Evolutionary conservation across 1,284 basidiomycete species (phyloP).

Genomic region (Omphalotus olearius): DNA sequence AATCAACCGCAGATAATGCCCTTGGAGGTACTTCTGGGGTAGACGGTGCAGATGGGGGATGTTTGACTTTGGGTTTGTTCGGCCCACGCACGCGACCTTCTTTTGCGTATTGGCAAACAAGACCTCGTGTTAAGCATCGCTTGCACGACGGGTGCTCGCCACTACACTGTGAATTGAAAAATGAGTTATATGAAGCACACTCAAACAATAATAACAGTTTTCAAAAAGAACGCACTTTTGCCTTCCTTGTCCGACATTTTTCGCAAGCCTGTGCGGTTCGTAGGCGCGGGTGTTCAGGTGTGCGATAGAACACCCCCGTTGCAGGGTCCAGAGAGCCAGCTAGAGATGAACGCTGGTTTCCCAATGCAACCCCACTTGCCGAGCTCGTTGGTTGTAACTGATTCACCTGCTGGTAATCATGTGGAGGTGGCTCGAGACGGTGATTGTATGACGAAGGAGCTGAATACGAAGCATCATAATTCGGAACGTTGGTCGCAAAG

Average conservation of each 20-base stretch:
- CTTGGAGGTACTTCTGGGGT: neutral
- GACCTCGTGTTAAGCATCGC: slow-evolving; percentile 45
- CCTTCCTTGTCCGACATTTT: slow-evolving; percentile 58
- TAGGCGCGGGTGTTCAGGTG: slow-evolving; percentile 54
- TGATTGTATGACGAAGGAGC: neutral
- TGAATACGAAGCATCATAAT: neutral
- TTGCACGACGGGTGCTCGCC: slow-evolving; percentile 56
- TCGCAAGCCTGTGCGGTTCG: slow-evolving; percentile 62
- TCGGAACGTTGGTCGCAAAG: neutral
- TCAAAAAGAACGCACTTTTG: slow-evolving; percentile 56
- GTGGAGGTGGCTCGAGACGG: neutral
- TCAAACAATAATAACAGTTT: neutral
- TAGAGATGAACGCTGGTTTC: slow-evolving; percentile 32
- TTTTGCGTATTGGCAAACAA: slow-evolving; percentile 54
- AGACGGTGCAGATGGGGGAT: neutral
- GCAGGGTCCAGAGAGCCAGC: slow-evolving; percentile 54
- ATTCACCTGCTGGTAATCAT: neutral
- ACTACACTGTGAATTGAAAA: slow-evolving; percentile 38
- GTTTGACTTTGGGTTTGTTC: slow-evolving; percentile 41
- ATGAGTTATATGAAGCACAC: neutral
- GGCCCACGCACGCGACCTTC: slow-evolving; percentile 60
- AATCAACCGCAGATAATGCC: slow-evolving; percentile 1
- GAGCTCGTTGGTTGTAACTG: neutral
- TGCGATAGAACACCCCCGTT: slow-evolving; percentile 57
- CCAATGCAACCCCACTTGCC: neutral